Evolutionary conservation across 305 asterid genomes (phyloP).

Genomic region (Rubia tinctorum): DNA sequence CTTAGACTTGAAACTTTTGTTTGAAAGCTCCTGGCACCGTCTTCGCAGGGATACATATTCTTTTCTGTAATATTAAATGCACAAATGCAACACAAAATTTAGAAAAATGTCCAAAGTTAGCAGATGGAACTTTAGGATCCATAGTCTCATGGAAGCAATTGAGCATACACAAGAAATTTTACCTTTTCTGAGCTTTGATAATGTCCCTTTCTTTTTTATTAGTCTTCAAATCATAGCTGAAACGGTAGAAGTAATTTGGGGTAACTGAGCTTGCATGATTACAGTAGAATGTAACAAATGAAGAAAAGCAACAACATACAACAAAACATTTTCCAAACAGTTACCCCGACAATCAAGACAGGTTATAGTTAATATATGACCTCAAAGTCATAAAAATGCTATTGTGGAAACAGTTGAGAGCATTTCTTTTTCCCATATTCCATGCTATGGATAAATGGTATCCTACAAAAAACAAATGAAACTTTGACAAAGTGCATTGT

Average conservation of each 20-base stretch:
- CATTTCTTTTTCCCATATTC: neutral
- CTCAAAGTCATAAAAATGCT: neutral
- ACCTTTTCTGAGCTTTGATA: slow-evolving; percentile 69
- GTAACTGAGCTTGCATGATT: neutral
- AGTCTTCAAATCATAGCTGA: slow-evolving; percentile 78
- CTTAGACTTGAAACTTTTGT: slow-evolving; percentile 40
- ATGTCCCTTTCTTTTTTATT: slow-evolving; percentile 57
- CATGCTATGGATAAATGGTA: neutral
- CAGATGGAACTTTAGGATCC: neutral
- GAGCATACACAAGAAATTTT: slow-evolving; percentile 7
- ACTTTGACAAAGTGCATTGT: too few species aligned
- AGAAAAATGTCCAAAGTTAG: neutral
- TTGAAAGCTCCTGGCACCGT: slow-evolving; percentile 58
- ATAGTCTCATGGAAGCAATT: neutral
- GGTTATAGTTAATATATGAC: neutral
- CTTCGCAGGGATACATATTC: slow-evolving; percentile 62
- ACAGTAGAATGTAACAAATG: neutral
- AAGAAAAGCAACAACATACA: neutral
- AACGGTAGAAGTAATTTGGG: slow-evolving; percentile 16
- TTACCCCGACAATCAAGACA: neutral
- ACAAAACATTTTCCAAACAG: neutral
- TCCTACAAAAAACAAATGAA: too few species aligned
- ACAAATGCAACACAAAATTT: slow-evolving; percentile 7
- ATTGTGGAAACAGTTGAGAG: neutral
- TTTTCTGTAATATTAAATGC: slow-evolving; percentile 41